phyloP scores from a whole-genome alignment of 495 filamentous ascomycete genomes.

The Neurospora sp. region DNA sequence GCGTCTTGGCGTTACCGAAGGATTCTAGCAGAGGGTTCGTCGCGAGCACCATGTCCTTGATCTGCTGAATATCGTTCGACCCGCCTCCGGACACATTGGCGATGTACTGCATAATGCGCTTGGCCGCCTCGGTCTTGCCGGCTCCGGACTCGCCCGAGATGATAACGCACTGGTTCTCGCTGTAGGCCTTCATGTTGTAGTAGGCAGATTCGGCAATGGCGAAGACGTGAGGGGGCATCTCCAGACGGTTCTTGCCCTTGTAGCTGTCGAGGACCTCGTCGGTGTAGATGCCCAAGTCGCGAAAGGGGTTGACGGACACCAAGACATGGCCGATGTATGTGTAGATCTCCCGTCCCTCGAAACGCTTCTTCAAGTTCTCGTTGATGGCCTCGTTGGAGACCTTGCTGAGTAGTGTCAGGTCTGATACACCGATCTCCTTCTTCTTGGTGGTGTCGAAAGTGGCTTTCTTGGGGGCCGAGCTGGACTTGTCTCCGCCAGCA shows the following conservation, averaged over 20 bases:
- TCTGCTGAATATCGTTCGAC: constrained; percentile 89
- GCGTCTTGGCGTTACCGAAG: constrained; percentile 95
- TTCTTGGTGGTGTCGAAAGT: constrained; percentile 93
- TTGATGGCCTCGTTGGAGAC: constrained; percentile 99
- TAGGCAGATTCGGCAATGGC: constrained; percentile 93
- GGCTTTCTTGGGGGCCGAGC: constrained; percentile 75
- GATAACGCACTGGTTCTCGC: constrained; percentile 98
- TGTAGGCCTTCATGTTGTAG: constrained; percentile 99
- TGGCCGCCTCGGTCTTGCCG: constrained; percentile 98
- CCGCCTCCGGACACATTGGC: constrained; percentile 86
- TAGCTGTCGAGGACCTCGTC: constrained; percentile 85
- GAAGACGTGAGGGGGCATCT: constrained; percentile 93
- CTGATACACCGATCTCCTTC: constrained; percentile 97
- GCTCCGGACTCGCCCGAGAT: constrained; percentile 98
- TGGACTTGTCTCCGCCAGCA: constrained; percentile 39
- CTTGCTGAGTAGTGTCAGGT: constrained; percentile 94
- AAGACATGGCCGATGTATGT: constrained; percentile 99
- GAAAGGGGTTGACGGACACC: constrained; percentile 98
- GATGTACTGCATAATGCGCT: constrained; percentile 99
- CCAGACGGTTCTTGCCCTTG: constrained; percentile 90
- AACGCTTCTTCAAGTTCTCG: constrained; percentile 94
- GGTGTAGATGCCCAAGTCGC: constrained; percentile 97
- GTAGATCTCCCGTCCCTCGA: constrained; percentile 95
- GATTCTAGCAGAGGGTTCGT: constrained; percentile 96
- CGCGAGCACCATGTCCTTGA: constrained; percentile 97